These are phyloP conservation scores for Boletus vinaceobasis DNA, from an alignment of 768 basidiomycete genomes.

Conservation along the genomic window DNA sequence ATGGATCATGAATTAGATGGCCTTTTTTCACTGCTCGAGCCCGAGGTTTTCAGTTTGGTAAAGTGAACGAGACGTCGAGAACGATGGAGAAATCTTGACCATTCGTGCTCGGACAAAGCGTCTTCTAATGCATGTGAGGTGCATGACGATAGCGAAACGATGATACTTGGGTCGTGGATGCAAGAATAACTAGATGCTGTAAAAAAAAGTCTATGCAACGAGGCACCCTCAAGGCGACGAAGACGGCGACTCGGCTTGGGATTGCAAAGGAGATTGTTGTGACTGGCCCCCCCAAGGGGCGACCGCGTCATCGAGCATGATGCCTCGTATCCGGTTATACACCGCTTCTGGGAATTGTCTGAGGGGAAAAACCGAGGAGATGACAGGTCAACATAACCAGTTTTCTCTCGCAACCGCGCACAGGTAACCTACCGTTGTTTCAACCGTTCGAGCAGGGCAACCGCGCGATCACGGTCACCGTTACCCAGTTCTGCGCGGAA, in stretches of 20 bases:
- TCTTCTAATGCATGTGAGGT: not conserved
- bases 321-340: constrained; percentile 74
- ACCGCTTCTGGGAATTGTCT: constrained; percentile 79
- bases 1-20: not conserved
- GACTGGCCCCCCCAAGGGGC: constrained; percentile 37
- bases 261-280: not conserved
- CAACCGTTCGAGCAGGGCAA: constrained; percentile 65
- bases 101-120: not conserved
- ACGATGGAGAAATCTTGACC: not conserved
- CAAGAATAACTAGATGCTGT: not conserved
- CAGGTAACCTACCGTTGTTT: constrained; percentile 54
- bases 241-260: constrained; percentile 7
- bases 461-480: constrained; percentile 68
- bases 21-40: not conserved
- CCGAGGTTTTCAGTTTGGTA: not conserved
- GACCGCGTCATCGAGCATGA: constrained; percentile 68
- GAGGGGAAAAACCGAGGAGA: not conserved
- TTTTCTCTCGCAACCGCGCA: no score
- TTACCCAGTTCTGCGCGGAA: constrained; percentile 83
- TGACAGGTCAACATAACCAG: not conserved
- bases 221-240: not conserved
- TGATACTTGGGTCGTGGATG: not conserved
- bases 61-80: not conserved
- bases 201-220: not conserved
- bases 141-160: not conserved